Percentiles rank a stretch among this genome's conserved stretches.
Evolutionary conservation across 371 early-diverging fungal species (phyloP).

Genomic region (Spiromyces aspiralis): DNA sequence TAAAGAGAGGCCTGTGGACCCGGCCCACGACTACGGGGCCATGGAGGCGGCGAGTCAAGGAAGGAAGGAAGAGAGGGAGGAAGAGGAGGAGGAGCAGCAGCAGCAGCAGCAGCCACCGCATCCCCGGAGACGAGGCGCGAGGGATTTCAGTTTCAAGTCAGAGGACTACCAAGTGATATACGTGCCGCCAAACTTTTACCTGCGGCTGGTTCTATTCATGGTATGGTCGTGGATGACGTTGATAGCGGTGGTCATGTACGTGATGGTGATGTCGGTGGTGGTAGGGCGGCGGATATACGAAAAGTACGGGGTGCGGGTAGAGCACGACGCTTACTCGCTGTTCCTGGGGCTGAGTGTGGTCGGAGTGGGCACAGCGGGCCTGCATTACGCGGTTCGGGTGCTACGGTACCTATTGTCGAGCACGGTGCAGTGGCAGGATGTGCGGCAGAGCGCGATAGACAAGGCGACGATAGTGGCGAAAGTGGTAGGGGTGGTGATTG

Average conservation of each 20-base stretch:
- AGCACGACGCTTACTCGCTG: not conserved
- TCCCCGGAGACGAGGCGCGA: not conserved
- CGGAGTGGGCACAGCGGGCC: not conserved
- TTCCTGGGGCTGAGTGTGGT: not conserved
- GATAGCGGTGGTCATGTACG: not conserved
- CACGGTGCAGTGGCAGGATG: too few species aligned
- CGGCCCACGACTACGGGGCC: conserved; percentile 34
- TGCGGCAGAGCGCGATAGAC: not conserved
- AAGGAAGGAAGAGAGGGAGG: too few species aligned
- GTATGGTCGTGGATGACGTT: not conserved
- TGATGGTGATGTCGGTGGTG: not conserved
- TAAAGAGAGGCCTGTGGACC: conserved; percentile 38
- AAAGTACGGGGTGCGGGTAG: not conserved
- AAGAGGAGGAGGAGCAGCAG: too few species aligned
- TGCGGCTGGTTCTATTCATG: not conserved
- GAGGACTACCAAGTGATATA: not conserved
- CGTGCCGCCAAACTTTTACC: not conserved
- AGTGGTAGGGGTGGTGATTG: not conserved
- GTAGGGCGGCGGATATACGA: not conserved
- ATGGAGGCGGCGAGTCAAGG: too few species aligned
- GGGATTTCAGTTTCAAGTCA: not conserved
- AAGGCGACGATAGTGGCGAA: not conserved
- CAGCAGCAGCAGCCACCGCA: not conserved
- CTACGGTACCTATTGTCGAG: too few species aligned
- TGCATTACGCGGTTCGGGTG: not conserved